Evolutionary conservation across 371 early-diverging fungal genomes (phyloP).

Genomic region (Thermomucor indicae-seudaticae): DNA sequence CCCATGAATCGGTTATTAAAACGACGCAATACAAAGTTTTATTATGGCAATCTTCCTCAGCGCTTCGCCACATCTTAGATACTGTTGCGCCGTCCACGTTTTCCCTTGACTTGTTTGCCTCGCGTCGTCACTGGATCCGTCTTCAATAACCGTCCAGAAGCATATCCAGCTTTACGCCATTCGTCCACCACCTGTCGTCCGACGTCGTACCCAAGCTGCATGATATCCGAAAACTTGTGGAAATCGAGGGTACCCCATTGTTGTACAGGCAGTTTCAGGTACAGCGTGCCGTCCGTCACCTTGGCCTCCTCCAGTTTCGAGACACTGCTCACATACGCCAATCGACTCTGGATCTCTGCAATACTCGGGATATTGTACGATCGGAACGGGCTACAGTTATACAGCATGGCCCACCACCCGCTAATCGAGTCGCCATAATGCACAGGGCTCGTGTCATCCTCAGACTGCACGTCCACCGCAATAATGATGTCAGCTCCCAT

Average conservation of each 20-base stretch:
- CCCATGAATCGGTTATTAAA: no score
- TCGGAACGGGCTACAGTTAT: constrained; percentile 80
- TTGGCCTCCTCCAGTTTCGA: constrained; percentile 90
- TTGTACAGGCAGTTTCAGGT: constrained; percentile 87
- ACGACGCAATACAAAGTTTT: no score
- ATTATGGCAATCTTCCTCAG: no score
- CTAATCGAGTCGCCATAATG: constrained; percentile 93
- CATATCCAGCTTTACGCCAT: constrained; percentile 82
- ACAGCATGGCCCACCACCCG: constrained; percentile 91
- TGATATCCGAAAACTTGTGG: constrained; percentile 89
- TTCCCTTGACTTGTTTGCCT: constrained; percentile 48
- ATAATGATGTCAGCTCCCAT: constrained; percentile 94
- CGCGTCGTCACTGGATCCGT: constrained; percentile 15
- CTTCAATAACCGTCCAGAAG: constrained; percentile 32
- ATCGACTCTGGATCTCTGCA: constrained; percentile 95
- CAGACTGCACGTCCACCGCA: constrained; percentile 94
- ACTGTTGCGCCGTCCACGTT: constrained; percentile 40
- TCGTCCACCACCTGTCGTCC: constrained; percentile 75
- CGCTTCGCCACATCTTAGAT: no score
- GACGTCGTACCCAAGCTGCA: constrained; percentile 88
- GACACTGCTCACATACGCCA: constrained; percentile 96
- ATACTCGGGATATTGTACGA: constrained; percentile 83
- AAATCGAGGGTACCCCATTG: constrained; percentile 94
- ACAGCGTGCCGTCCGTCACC: constrained; percentile 77
- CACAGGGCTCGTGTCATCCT: constrained; percentile 89